A percentile compares a stretch with the other conserved stretches of the same genome.
Evolutionary conservation across 495 filamentous ascomycete species (phyloP).

Genomic region (Annulohypoxylon moriforme): DNA sequence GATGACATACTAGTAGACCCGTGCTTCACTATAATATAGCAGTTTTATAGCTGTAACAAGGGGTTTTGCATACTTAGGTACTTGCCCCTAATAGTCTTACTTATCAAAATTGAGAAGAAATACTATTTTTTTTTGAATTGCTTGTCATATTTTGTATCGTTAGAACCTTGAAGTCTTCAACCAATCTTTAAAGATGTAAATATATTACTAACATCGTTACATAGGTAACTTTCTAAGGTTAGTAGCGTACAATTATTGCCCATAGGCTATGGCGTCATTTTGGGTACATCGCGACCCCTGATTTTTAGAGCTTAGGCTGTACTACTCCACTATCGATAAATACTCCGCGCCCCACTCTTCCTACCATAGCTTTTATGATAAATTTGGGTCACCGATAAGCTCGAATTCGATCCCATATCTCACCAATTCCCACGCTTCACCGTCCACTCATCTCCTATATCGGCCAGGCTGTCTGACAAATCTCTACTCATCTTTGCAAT

Average conservation of each 20-base stretch:
- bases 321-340: slow-evolving; percentile 10
- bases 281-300: slow-evolving; percentile 1
- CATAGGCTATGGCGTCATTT: slow-evolving; percentile 29
- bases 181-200: no score
- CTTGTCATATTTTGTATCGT: no score
- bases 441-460: slow-evolving; percentile 35
- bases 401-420: background rate
- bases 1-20: no score
- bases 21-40: no score
- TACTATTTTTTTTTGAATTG: no score
- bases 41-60: no score
- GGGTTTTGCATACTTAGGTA: no score
- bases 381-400: slow-evolving; percentile 24
- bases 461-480: slow-evolving; percentile 14
- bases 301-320: slow-evolving; percentile 3
- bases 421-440: slow-evolving; percentile 1
- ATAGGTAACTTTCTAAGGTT: no score
- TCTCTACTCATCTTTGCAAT: background rate
- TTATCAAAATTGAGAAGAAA: no score
- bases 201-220: no score
- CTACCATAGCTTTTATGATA: background rate
- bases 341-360: slow-evolving; percentile 10
- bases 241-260: background rate
- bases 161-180: background rate
- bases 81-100: no score